Evolutionary conservation across 345 rosid genomes (phyloP), one percentile per base, ranked within the genome.

Genomic region (Heritiera littoralis): DNA sequence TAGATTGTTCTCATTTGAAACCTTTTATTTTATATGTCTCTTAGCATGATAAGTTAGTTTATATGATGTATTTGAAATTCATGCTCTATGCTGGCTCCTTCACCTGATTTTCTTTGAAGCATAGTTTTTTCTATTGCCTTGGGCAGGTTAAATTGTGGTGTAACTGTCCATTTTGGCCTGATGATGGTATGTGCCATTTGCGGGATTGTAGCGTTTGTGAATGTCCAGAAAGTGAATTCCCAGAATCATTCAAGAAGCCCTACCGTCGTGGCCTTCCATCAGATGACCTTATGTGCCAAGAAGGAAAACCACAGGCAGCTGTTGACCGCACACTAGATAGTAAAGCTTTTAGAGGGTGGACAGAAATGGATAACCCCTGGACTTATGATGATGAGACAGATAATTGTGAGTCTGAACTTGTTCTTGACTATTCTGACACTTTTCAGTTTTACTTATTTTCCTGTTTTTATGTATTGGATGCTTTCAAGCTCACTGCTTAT

Each of bases 91-190:
- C 9, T 18, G 10, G 48, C 30, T 73, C 51, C 9, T 9, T 54
- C 10, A 9, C 76, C 46, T 55, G 48, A 73, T 48, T 48, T 48
- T 69, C 30, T 74, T 35, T 78, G 76, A 81, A 51, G 72, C 43
- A 30, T 9, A 11, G 10, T 61, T 54, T 64, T 38, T 80, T 82
- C 30, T 10, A 0, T 23, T 45, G 59, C 41, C 74, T 59, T 81
- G 81, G 32, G 63, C 79, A 93, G 99, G 97, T 89, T 82, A 95
- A 92, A 84, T 81, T 95, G 75, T 92, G 97, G 99, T 96, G 99
- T 87, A 91, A 96, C 84, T 96, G 99, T 82, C 98, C 96, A 59
- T 93, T 92, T 86, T 92, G 93, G 98, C 97, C 90, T n/a, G 99
- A 92, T 86, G 98, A 95, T 84, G 93, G 97, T 45, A 91, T 96